Base-by-base conservation (phyloP, 2,329 filamentous ascomycete species). In the Ceratocystis albifundus region DNA sequence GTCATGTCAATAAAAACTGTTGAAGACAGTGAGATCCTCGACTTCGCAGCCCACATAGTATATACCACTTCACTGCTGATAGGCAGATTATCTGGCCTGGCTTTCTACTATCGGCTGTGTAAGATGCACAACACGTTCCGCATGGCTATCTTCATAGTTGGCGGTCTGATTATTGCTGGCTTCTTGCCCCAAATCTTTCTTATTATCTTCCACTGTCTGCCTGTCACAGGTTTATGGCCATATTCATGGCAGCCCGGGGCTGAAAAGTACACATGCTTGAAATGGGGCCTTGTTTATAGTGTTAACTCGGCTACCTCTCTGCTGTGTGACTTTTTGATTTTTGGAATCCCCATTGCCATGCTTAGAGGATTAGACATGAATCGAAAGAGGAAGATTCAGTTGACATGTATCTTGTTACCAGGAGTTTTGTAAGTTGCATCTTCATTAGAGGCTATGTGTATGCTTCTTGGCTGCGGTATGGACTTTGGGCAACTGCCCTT, bases 261-360 rank as follows among this genome's bases (percentile, higher is more conserved):
- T 8, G 72, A 71, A 1, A 68, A 74, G 2, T 82, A 79, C 68
- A 74, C 70, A 0, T 82, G 80, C 68, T 67, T 82, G 46, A 72
- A 76, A 17, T 82, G 80, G 80, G 80, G 80, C 0, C 66, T 80
- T 2, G 79, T 82, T 0, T 82, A 82, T 69, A 76, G 77, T 8
- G 77, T 80, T 22, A 82, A 81, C 70, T 81, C 79, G 10, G 74
- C 73, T 0, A 71, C 82, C 2, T 82, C 79, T 0, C 71, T 82
- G 8, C 68, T 80, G 0, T 81, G 79, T 70, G 80, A 82, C 65
- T 68, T 82, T 62, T 67, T 81, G 15, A 73, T 82, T 48, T 82
- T 82, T 67, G 75, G 76, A 2, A 80, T 82, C 61, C 80, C 80
- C 0, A 72, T 79, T 20, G 76, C 78, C 5, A 78, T 82, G 73